A percentile compares a stretch with the other conserved stretches of the same genome.
Evolutionary conservation across 1,139 yeast species (phyloP).

Genomic region (Taphrina communis): DNA sequence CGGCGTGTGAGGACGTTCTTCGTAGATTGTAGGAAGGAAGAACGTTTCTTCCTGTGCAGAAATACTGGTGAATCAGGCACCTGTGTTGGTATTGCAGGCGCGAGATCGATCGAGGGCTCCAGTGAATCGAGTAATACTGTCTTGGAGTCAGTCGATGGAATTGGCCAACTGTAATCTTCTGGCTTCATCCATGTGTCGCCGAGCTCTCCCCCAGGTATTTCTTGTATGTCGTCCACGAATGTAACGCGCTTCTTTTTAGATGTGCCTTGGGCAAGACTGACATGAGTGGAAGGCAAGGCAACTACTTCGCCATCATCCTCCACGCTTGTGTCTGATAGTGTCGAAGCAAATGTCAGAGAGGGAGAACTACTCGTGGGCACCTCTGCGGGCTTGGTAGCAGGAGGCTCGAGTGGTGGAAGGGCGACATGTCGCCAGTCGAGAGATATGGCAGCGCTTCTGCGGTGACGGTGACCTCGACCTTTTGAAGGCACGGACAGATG

Average conservation of each 20-base stretch:
- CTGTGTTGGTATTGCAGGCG: constrained; percentile 24
- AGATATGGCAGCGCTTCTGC: constrained; percentile 37
- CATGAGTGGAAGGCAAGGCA: constrained; percentile 18
- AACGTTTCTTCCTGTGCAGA: constrained; percentile 37
- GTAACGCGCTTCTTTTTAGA: constrained; percentile 16
- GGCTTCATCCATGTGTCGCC: constrained; percentile 40
- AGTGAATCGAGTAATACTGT: constrained; percentile 25
- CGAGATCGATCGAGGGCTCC: constrained; percentile 35
- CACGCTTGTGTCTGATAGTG: constrained; percentile 33
- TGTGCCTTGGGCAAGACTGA: constrained; percentile 8
- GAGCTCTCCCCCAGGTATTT: constrained; percentile 23
- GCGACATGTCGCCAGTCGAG: constrained; percentile 36
- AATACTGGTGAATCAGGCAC: constrained; percentile 37
- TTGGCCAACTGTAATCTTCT: constrained; percentile 39
- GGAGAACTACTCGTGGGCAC: constrained; percentile 17
- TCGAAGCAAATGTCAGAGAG: constrained; percentile 26
- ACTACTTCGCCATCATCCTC: constrained; percentile 9
- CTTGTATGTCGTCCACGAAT: constrained; percentile 18
- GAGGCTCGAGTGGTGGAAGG: constrained; percentile 24
- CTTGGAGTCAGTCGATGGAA: constrained; percentile 14
- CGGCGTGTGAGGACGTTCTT: constrained; percentile 35
- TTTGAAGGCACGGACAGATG: constrained; percentile 21
- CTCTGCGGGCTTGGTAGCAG: neutral
- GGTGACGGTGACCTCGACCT: constrained; percentile 38
- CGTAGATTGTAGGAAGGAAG: constrained; percentile 36